These are phyloP conservation scores for Oryza rufipogon DNA, from an alignment of 176 grass and related monocot genomes.

Conservation along the genomic window DNA sequence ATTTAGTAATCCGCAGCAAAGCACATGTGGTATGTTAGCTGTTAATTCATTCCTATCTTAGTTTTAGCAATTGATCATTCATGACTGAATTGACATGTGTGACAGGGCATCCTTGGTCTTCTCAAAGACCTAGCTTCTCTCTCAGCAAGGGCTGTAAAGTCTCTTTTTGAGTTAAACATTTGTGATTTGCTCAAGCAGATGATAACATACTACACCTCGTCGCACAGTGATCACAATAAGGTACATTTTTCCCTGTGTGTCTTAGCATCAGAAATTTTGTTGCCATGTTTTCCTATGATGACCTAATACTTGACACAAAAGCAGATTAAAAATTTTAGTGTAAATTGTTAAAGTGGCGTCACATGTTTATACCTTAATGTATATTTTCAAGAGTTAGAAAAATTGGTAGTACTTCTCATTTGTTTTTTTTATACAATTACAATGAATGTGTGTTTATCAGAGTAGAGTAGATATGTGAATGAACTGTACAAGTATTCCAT, in stretches of 20 bases:
- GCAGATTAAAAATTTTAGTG: neutral
- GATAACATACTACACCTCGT: constrained; percentile 38
- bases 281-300: neutral
- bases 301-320: neutral
- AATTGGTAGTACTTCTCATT: neutral
- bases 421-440: neutral
- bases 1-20: neutral
- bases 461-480: constrained; percentile 19
- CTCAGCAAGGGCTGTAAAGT: constrained; percentile 52
- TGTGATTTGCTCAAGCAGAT: constrained; percentile 47
- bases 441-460: neutral
- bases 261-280: neutral
- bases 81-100: constrained; percentile 19
- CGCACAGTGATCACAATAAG: constrained; percentile 27
- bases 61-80: constrained; percentile 9
- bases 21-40: neutral
- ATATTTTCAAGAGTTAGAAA: neutral
- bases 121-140: constrained; percentile 43
- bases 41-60: neutral
- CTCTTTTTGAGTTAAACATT: constrained; percentile 56
- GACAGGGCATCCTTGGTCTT: constrained; percentile 51
- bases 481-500: neutral
- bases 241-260: constrained; percentile 12
- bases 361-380: constrained; percentile 21
- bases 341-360: neutral